Evolutionary conservation across 1,284 basidiomycete species (phyloP), one percentile per base, ranked within the genome.

Genomic region (Chiua sp.): DNA sequence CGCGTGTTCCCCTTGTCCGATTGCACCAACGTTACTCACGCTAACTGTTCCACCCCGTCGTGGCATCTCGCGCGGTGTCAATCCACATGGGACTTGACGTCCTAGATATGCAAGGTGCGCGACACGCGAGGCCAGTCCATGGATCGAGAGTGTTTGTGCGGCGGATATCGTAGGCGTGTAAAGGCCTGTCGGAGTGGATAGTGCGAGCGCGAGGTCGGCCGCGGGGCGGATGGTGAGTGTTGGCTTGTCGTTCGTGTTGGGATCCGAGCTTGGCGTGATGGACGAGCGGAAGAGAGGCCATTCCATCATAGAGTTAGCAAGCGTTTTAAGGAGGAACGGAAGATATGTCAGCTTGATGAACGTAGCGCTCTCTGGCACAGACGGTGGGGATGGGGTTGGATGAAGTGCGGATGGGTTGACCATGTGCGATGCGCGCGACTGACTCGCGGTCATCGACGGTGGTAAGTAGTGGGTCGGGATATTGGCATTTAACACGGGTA

Each of bases 271-370:
- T 0, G 83, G 81, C 0, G 87, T 86, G 65, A 92, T 86, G 47
- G 88, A 88, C 4, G 89, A 80, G 33, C 91, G 84, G 80, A 96
- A 87, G 54, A 96, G 78, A 0, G 93, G 91, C 87, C 93, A 92
- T 72, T 94, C 90, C 65, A 86, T 78, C 87, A 96, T 88, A 0
- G 94, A 86, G 63, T 86, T 83, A 1, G 90, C 84, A 51, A 98
- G 86, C 0, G 91, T 90, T 75, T 98, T 98, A 68, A 98, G 80
- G 13, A 98, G 83, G 68, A 97, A 80, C 5, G 93, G 93, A 28
- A 98, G 87, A 72, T 94, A 89, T 0, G 94, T 96, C 39, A 97
- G 75, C 51, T 85, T 85, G 35, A 82, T 77, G 75, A 83, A 92
- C 49, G 83, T 82, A 28, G 80, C 80, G 3, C 80, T 75, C 13